phyloP scores from a whole-genome alignment of 768 basidiomycete species.

The Boletus rubroflammeus region DNA sequence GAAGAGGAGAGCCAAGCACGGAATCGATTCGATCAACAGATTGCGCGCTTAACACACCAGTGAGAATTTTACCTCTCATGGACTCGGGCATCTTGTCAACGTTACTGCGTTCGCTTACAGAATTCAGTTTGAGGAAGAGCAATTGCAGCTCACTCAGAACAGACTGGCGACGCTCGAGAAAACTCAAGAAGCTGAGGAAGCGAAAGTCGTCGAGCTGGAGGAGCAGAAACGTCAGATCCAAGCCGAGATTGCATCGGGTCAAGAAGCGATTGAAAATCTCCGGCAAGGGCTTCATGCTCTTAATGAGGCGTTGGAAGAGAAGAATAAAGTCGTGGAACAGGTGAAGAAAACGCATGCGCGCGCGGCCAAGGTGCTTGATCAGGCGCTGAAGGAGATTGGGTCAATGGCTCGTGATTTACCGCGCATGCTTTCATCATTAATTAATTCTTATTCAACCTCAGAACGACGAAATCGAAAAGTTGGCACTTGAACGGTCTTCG shows the following conservation, averaged over 20 bases:
- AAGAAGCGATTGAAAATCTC: constrained; percentile 51
- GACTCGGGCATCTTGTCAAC: constrained; percentile 1
- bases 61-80: constrained; percentile 34
- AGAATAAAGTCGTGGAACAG: constrained; percentile 69
- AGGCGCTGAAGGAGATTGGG: constrained; percentile 87
- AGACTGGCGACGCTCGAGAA: constrained; percentile 56
- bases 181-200: constrained; percentile 49
- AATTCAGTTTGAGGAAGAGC: constrained; percentile 76
- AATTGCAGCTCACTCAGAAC: constrained; percentile 59
- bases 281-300: constrained; percentile 59
- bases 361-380: constrained; percentile 75
- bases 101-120: constrained; percentile 36
- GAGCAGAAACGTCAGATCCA: constrained; percentile 52
- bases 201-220: constrained; percentile 50
- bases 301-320: constrained; percentile 67
- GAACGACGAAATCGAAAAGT: constrained; percentile 91
- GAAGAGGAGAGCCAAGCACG: constrained; percentile 85
- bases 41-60: constrained; percentile 84
- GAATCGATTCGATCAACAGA: constrained; percentile 80
- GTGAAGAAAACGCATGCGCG: constrained; percentile 68
- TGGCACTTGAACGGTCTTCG: constrained; percentile 78
- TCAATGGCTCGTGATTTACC: constrained; percentile 49
- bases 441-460: constrained; percentile 22
- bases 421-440: constrained; percentile 20
- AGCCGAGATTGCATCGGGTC: constrained; percentile 56